Evolutionary conservation across 805 yeast species (phyloP).

Genomic region (Pachysolen tannophilus): DNA sequence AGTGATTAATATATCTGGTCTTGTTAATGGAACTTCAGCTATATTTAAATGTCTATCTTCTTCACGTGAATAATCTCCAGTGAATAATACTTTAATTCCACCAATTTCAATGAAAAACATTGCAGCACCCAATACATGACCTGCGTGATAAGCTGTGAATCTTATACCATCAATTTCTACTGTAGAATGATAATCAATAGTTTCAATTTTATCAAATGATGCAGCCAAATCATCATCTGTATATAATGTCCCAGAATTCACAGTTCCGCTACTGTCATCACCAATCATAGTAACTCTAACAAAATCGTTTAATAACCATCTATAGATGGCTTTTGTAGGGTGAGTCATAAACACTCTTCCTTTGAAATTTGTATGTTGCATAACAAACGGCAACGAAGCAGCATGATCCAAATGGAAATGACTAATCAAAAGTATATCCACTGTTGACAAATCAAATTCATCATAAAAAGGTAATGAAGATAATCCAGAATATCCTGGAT

Average conservation of each 20-base stretch:
- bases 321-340: slow-evolving; percentile 95
- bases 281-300: slow-evolving; percentile 75
- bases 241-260: slow-evolving; percentile 52
- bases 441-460: slow-evolving; percentile 82
- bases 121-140: slow-evolving; percentile 99
- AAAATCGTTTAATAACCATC: slow-evolving; percentile 92
- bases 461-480: slow-evolving; percentile 93
- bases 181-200: slow-evolving; percentile 93
- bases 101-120: slow-evolving; percentile 96
- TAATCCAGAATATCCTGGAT: slow-evolving; percentile 88
- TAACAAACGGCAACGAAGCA: slow-evolving; percentile 93
- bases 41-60: slow-evolving; percentile 90
- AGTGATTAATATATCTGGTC: slow-evolving; percentile 85
- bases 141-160: slow-evolving; percentile 98
- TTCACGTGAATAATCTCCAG: slow-evolving; percentile 97
- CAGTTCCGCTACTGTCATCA: slow-evolving; percentile 32
- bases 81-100: slow-evolving; percentile 78
- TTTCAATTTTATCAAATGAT: slow-evolving; percentile 85
- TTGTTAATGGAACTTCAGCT: slow-evolving; percentile 85
- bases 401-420: slow-evolving; percentile 98
- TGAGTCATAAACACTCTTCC: slow-evolving; percentile 99
- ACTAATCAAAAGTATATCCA: slow-evolving; percentile 80
- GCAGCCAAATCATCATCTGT: slow-evolving; percentile 85
- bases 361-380: slow-evolving; percentile 91
- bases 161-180: slow-evolving; percentile 89